Evolutionary conservation across 2,329 filamentous ascomycete genomes (phyloP).

Genomic region (Dothideomycetes sp.): DNA sequence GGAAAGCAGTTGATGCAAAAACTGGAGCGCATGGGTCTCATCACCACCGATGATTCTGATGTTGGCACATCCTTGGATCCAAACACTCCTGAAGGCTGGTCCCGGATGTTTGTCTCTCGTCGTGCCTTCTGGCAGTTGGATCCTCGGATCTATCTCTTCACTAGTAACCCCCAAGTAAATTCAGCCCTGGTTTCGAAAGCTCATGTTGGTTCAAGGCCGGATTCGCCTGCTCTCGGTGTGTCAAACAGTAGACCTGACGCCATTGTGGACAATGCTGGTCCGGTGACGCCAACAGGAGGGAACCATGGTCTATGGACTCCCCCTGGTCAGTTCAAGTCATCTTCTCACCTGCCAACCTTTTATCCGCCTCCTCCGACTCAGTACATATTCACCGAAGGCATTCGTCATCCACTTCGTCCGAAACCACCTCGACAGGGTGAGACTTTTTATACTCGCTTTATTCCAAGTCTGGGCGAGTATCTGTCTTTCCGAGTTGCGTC

Average conservation of each 20-base stretch:
- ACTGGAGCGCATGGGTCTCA: conserved; percentile 84
- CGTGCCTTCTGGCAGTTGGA: conserved; percentile 89
- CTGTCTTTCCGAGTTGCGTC: conserved; percentile 82
- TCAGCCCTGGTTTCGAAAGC: conserved; percentile 30
- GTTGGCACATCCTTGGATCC: conserved; percentile 52
- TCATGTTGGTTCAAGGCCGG: conserved; percentile 10
- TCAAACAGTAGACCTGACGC: conserved; percentile 3
- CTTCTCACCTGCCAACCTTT: conserved; percentile 80
- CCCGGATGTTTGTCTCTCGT: conserved; percentile 70
- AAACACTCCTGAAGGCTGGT: conserved; percentile 58
- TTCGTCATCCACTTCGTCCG: conserved; percentile 76
- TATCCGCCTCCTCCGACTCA: conserved; percentile 77
- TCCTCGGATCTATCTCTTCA: conserved; percentile 78
- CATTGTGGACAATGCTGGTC: conserved; percentile 5
- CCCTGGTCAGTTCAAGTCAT: conserved; percentile 66
- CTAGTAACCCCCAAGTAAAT: conserved; percentile 46
- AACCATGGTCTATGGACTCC: conserved; percentile 25
- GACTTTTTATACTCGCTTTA: conserved; percentile 79
- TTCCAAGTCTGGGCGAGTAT: conserved; percentile 74
- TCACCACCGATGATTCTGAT: conserved; percentile 64
- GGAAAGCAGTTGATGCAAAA: conserved; percentile 77
- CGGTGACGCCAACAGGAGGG: not conserved
- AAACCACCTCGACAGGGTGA: conserved; percentile 87
- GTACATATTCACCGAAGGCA: conserved; percentile 66
- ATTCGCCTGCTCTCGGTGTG: conserved; percentile 11